Evolutionary conservation across 2,329 filamentous ascomycete genomes (phyloP), one percentile per base, ranked within the genome.

Genomic region (Paecilomyces fulvus): DNA sequence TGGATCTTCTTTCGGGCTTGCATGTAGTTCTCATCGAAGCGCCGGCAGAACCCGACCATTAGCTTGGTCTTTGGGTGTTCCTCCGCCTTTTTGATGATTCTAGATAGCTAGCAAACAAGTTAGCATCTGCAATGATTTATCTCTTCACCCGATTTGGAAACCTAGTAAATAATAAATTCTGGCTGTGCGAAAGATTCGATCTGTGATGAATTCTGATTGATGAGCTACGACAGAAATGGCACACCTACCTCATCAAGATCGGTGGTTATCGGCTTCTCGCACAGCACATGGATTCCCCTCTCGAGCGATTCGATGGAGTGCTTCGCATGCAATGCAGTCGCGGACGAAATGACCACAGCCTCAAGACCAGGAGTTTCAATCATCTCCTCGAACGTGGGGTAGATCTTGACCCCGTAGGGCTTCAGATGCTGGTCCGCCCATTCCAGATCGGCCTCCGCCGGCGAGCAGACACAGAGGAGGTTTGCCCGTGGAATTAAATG

Each of bases 281-380:
- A 83, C 14, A 84, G 68, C 0, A 84, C 80, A 61, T 85, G 82
- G 61, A 79, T 75, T 49, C 78, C 75, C 7, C 73, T 74, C 53
- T 80, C 67, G 54, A 85, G 83, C 9, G 81, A 81, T 61, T 78
- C 76, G 63, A 83, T 80, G 1, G 81, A 76, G 60, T 84, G 79
- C 60, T 81, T 74, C 0, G 81, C 81, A 61, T 85, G 83, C 12
- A 79, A 71, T 0, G 75, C 81, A 0, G 80, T 80, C 11, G 80
- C 81, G 0, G 76, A 76, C 1, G 77, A 73, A 14, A 80, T 67
- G 37, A 77, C 72, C 10, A 80, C 77, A 3, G 77, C 78, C 59
- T 79, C 73, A 4, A 80, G 67, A 8, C 75, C 75, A 3, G 67
- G 61, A 14, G 72, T 66, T 55, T 68, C 59, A 52, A 81, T 67